Evolutionary conservation across 176 grass and related monocot species (phyloP), one percentile per base, ranked within the genome.

Genomic region (Urochloa ruziziensis): DNA sequence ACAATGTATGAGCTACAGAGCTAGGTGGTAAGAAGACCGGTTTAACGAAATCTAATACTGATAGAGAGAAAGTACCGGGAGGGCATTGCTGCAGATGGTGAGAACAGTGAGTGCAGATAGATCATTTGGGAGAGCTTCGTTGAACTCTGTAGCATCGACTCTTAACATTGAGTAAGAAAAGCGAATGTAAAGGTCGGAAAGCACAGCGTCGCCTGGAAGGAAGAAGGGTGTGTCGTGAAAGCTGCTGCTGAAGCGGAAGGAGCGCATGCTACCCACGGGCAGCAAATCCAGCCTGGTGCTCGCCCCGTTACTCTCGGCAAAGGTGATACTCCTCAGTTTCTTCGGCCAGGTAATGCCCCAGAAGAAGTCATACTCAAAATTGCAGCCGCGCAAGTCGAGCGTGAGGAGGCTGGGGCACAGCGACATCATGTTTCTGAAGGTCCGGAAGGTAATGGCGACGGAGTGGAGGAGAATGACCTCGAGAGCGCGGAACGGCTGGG

Each of bases 381-480:
- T 3, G 62, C 88, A 93, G 51, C 35, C 16, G 28, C 73, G 80
- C 6, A 96, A 73, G 16, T 82, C 73, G 36, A 96, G 86, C 27
- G 73, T 73, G 1, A 77, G 88, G 66, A 96, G 83, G 13, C 2
- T 5, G 12, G 94, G 91, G 54, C 89, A 93, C 23, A 75, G 48
- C 8, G 46, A 23, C 5, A 93, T 39, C 37, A 91, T 81, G 28
- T 81, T 87, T 4, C 32, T 53, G 28, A 93, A 59, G 1, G 47
- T 70, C 2, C 72, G 0, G 1, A 3, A 27, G 19, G 62, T 35
- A 46, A 96, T 33, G 24, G 12, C 15, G 47, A 86, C 61, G 3
- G 42, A 70, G 28, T 91, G 59, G 77, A 96, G 72, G 4, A 25
- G 42, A 60, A 96, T 77, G 9, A 58, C 74, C 75, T 91, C 83